phyloP scores from a whole-genome alignment of 768 basidiomycete species.

The Agrocybe pediades region DNA sequence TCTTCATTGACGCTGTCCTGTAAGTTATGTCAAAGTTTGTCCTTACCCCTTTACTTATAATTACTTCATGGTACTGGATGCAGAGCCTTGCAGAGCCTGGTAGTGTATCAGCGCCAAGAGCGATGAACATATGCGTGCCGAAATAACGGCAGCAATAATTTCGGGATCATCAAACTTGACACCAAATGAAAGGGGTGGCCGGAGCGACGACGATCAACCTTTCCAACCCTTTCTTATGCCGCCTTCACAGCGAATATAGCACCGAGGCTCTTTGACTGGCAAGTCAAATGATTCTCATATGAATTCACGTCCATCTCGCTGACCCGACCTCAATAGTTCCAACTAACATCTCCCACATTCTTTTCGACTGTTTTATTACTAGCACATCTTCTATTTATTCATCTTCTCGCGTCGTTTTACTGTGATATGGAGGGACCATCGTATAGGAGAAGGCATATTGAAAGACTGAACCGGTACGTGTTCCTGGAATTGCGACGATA shows the following conservation, averaged over 20 bases:
- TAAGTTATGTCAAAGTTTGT: no score
- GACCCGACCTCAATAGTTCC: no score
- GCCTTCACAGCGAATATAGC: not conserved
- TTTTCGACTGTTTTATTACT: not conserved
- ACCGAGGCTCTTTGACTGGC: not conserved
- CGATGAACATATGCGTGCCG: no score
- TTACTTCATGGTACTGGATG: no score
- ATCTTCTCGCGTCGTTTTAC: not conserved
- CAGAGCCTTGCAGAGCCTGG: no score
- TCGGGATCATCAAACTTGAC: not conserved
- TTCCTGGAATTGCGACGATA: not conserved
- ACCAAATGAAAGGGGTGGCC: not conserved
- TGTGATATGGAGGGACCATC: not conserved
- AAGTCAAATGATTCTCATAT: no score
- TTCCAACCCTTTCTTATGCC: not conserved
- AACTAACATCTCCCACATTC: slow-evolving; percentile 1
- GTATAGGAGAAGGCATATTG: not conserved
- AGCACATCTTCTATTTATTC: not conserved
- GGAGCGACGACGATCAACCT: not conserved
- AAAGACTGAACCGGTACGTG: not conserved
- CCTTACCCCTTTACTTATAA: no score
- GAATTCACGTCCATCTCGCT: no score
- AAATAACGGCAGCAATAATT: not conserved
- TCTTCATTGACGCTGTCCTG: no score
- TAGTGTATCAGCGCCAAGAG: not conserved